Conservation (phyloP, 1,284 basidiomycete genomes). For the Naganishia albida region DNA sequence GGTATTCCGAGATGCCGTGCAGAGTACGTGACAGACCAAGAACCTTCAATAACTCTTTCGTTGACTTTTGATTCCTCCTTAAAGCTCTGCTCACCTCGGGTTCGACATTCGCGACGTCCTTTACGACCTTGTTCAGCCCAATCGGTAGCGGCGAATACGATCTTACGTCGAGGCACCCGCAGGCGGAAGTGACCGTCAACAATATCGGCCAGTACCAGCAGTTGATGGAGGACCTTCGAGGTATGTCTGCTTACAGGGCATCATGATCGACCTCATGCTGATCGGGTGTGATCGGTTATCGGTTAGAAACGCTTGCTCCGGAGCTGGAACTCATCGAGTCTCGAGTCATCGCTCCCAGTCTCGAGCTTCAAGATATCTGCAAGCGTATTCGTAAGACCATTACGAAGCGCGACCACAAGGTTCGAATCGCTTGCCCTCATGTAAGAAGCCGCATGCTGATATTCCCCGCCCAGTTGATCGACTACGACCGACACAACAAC, state of each 20-base stretch:
- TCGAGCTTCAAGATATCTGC: conserved; percentile 82
- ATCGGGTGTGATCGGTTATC: neutral
- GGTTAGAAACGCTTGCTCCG: conserved; percentile 68
- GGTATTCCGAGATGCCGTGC: conserved; percentile 79
- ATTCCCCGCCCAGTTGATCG: conserved; percentile 65
- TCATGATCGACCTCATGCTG: neutral
- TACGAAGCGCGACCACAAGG: conserved; percentile 96
- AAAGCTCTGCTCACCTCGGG: conserved; percentile 78
- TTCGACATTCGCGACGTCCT: conserved; percentile 73
- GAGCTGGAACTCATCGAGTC: conserved; percentile 95
- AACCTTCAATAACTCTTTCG: conserved; percentile 17
- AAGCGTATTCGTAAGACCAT: conserved; percentile 92
- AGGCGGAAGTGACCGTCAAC: conserved; percentile 73
- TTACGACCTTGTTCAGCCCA: conserved; percentile 76
- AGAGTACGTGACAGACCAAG: conserved; percentile 57
- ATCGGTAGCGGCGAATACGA: conserved; percentile 75
- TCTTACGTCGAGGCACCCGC: conserved; percentile 74
- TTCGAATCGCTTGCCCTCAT: conserved; percentile 45
- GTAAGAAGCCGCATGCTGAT: neutral
- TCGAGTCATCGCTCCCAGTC: conserved; percentile 78
- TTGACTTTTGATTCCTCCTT: neutral
- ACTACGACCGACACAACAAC: conserved; percentile 96
- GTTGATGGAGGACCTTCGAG: conserved; percentile 78
- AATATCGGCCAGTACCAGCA: conserved; percentile 72
- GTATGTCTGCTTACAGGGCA: conserved; percentile 40